phyloP scores from a whole-genome alignment of 169 alveolate species.

The Eimeria maxima region DNA sequence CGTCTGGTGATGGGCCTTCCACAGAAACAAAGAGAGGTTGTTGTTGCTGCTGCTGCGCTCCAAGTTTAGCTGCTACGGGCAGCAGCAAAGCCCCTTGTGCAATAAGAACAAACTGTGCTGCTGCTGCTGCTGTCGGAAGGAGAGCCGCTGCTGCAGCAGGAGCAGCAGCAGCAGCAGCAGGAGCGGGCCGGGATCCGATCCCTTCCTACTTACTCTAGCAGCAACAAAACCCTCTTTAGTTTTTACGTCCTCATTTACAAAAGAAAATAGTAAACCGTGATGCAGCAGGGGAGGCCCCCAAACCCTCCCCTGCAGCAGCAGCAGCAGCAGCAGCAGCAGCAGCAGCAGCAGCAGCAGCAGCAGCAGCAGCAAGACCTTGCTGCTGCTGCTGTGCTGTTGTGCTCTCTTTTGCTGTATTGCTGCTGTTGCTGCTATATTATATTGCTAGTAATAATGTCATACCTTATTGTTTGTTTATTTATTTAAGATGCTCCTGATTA shows the following conservation, averaged over 20 bases:
- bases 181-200: conserved; percentile 9
- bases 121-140: conserved; percentile 25
- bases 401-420: no score
- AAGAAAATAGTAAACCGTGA: neutral
- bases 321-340: no score
- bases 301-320: neutral
- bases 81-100: neutral
- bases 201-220: neutral
- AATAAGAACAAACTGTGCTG: neutral
- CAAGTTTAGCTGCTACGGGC: neutral
- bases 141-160: neutral
- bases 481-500: no score
- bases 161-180: conserved; percentile 34
- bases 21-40: neutral
- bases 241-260: neutral
- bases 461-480: no score
- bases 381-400: no score
- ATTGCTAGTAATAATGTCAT: no score
- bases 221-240: neutral
- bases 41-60: neutral
- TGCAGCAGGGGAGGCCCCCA: no score
- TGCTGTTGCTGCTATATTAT: no score
- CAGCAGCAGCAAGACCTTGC: no score
- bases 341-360: no score
- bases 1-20: neutral